Conservation (phyloP, 805 yeast genomes). For the Hanseniaspora vineae region DNA sequence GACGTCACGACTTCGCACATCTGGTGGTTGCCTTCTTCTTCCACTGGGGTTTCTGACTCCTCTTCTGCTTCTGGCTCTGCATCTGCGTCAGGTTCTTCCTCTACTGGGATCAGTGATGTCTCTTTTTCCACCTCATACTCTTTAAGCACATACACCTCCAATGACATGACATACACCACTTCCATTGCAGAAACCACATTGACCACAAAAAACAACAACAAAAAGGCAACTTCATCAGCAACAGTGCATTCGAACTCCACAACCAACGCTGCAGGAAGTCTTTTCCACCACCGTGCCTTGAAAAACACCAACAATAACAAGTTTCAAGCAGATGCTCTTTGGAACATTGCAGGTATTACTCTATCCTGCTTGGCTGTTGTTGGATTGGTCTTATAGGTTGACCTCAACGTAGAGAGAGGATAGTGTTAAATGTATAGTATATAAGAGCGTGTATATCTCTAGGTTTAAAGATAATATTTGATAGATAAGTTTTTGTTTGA, state of each 20-base stretch:
- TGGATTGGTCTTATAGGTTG: too few relatives aligned
- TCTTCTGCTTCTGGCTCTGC: not conserved
- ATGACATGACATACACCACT: slow-evolving; percentile 2
- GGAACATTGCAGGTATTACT: too few relatives aligned
- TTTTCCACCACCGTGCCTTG: not conserved
- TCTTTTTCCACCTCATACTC: not conserved
- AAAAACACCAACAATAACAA: not conserved
- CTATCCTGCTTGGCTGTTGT: too few relatives aligned
- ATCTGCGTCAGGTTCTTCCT: too few relatives aligned
- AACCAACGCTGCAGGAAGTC: not conserved
- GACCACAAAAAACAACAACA: not conserved
- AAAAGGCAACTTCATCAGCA: not conserved
- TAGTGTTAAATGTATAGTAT: too few relatives aligned
- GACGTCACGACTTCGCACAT: not conserved
- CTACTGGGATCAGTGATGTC: not conserved
- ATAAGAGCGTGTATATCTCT: too few relatives aligned
- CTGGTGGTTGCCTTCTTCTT: slow-evolving; percentile 1
- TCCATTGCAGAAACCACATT: not conserved
- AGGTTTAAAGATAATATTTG: too few relatives aligned
- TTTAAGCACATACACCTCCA: slow-evolving; percentile 1
- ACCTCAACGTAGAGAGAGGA: too few relatives aligned
- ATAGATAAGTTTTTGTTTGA: too few relatives aligned
- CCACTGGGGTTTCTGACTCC: not conserved
- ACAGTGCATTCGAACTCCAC: not conserved
- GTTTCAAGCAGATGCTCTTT: not conserved